Evolutionary conservation across 2,329 filamentous ascomycete species (phyloP), one percentile per base, ranked within the genome.

Genomic region (Fusarium verticillioides): DNA sequence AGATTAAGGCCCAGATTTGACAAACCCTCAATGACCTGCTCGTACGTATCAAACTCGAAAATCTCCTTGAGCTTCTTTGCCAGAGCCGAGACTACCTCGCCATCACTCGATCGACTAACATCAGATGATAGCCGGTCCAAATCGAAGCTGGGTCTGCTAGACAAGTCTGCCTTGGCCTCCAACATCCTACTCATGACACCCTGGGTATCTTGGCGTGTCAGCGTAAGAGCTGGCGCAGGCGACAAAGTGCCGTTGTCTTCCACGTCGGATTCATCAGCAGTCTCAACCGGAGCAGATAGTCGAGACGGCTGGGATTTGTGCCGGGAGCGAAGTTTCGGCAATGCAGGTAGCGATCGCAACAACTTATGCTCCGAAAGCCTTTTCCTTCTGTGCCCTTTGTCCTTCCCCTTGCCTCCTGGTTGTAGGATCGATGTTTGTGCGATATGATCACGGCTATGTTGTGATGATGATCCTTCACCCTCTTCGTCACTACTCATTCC

Each of bases 401-500:
- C 68, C 63, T 81, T 82, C 44, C 76, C 77, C 21, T 82, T 78
- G 49, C 79, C 66, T 8, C 79, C 72, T 8, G 83, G 65, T 18
- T 77, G 75, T 28, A 86, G 78, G 21, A 87, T 78, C 9, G 82
- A 83, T 2, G 85, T 86, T 69, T 84, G 83, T 12, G 85, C 81
- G 34, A 85, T 72, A 66, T 80, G 78, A 43, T 80, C 75, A 36
- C 86, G 86, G 69, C 85, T 84, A 66, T 90, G 79, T 60, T 71
- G 72, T 34, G 69, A 56, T 46, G 73, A 65, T 23, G 87, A 86
- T n/a, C 84, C 87, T 53, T 94, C 88, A 47, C 94, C 92, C 37
- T 96, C 93, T 73, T 95, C 95, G 76, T 96, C 94, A 76, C 94
- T 96, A 44, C 93, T 95, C 74, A 93, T 87, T 56, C 85, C 92